Evolutionary conservation across 768 basidiomycete species (phyloP), one percentile per base, ranked within the genome.

Genomic region (Amylocystis lapponica): DNA sequence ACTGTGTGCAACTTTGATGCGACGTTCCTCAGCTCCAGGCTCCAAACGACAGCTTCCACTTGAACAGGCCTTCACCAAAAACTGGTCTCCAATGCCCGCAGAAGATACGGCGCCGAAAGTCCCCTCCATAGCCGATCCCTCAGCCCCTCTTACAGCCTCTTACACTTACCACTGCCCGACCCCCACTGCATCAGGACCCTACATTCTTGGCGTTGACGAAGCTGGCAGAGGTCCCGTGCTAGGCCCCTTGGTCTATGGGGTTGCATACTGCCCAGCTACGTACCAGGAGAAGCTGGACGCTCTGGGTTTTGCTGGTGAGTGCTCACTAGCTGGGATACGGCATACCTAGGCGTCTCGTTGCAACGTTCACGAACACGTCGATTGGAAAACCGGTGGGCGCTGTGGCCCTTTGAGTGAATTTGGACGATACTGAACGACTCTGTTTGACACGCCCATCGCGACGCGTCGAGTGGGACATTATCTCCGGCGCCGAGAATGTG

Each of bases 181-280:
- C 0, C 88, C 89, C 2, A 83, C 81, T 0, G 74, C 79, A 1
- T 44, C 62, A 1, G 89, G 89, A 0, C 85, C 86, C 0, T 96
- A 94, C 67, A 89, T 97, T 37, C 83, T 99, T 38, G 96, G 96
- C 19, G 93, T 99, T n/a, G 96, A 99, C 62, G 96, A 99, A 61
- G 96, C 96, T 0, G 96, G 96, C 0, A 74, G 96, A 42, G 96
- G 96, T 0, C 96, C 95, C 17, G 95, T 95, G 2, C 70, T 99
- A 0, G 95, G 94, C 1, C 96, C 96, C 0, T 76, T 98, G 47
- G 96, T 99, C 0, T 98, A 99, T 56, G 95, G 88, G 6, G 81
- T 95, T 20, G 94, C 96, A 0, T 97, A 91, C 57, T 98, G 95
- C 55, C 88, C 92, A 2, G 72, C 72, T 3, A 70, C 81, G 19